phyloP scores from a whole-genome alignment of 1,284 basidiomycete species.

The Malassezia obtusa region DNA sequence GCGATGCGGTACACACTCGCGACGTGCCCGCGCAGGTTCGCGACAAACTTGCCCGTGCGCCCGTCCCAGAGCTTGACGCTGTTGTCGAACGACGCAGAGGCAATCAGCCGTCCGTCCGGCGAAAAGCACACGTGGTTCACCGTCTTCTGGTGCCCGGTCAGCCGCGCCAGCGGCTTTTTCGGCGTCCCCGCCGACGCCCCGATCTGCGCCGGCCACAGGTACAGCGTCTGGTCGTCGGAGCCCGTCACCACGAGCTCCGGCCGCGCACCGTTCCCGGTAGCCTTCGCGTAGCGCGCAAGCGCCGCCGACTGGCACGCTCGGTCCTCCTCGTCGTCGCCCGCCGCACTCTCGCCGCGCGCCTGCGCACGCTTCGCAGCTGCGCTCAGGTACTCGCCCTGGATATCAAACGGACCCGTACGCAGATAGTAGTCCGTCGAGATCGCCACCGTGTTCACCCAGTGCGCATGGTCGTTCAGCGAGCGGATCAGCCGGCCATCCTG shows the following conservation, averaged over 20 bases:
- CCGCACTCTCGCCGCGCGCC: conserved; percentile 61
- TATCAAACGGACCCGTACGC: conserved; percentile 88
- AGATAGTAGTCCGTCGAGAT: conserved; percentile 90
- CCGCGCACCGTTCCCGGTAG: conserved; percentile 63
- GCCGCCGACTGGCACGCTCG: conserved; percentile 14
- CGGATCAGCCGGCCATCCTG: conserved; percentile 58
- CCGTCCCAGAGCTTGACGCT: conserved; percentile 77
- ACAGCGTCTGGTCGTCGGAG: conserved; percentile 78
- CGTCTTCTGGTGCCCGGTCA: conserved; percentile 92
- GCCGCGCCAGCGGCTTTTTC: conserved; percentile 73
- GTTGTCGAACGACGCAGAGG: conserved; percentile 83
- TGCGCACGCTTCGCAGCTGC: conserved; percentile 3
- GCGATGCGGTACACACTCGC: conserved; percentile 85
- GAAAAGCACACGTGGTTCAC: conserved; percentile 91
- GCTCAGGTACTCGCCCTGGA: conserved; percentile 51
- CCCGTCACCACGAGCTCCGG: conserved; percentile 67
- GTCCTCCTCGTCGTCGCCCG: conserved; percentile 52
- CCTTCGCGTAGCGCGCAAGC: conserved; percentile 59
- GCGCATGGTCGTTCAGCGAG: conserved; percentile 84
- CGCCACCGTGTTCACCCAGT: conserved; percentile 95
- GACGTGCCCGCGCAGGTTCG: conserved; percentile 78
- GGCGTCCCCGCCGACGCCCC: conserved; percentile 55
- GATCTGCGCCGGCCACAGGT: conserved; percentile 43
- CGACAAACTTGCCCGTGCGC: conserved; percentile 65
- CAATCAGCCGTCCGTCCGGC: conserved; percentile 83